Base-by-base conservation (phyloP, 371 early-diverging fungal species). In the Coemansia sp. region DNA sequence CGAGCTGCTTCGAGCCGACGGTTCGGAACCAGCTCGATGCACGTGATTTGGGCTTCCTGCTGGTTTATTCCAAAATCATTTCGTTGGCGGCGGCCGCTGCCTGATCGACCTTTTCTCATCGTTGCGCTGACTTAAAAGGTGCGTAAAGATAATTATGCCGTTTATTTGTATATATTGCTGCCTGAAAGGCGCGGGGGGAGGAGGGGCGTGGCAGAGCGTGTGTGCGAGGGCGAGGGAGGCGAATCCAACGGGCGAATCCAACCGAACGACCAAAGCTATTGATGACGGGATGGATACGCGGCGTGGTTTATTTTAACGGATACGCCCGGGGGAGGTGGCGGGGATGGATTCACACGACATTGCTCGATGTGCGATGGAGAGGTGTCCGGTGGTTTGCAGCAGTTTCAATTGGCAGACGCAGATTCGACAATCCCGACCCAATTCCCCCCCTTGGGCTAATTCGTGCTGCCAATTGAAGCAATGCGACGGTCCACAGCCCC, bases 51-150 rank as follows among this genome's bases (percentile, higher is more conserved):
- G 8, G 48, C 13, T 13, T 16, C 43, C n/a, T 51, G 7, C 26
- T 6, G 2, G 7, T n/a, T 52, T 36, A 34, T 14, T 52, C 53
- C 53, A 52, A 52, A 52, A 34, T 35, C n/a, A n/a, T 13, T 3
- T 2, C 6, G 32, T 8, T 14, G 16, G 35, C 53, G 35, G 35
- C 53, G 32, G 53, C 53, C 53, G 14, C 53, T 14, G 35, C 53
- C 14, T 31, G 53, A 52, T 52, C 53, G 53, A 34, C 53, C 53
- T 52, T 52, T 52, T 52, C 53, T 52, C 53, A 52, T 52, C 53
- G 53, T 35, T 34, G 53, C 50, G 50, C 53, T 52, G 53, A 52
- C 53, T 31, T n/a, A 20, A 52, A 52, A 65, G 61, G 65, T 65
- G 65, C 48, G 59, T 65, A 65, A 36, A 39, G 34, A 26, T 43